These are phyloP conservation scores for Candida patagonica DNA, from an alignment of 805 yeast genomes.

Conservation along the genomic window DNA sequence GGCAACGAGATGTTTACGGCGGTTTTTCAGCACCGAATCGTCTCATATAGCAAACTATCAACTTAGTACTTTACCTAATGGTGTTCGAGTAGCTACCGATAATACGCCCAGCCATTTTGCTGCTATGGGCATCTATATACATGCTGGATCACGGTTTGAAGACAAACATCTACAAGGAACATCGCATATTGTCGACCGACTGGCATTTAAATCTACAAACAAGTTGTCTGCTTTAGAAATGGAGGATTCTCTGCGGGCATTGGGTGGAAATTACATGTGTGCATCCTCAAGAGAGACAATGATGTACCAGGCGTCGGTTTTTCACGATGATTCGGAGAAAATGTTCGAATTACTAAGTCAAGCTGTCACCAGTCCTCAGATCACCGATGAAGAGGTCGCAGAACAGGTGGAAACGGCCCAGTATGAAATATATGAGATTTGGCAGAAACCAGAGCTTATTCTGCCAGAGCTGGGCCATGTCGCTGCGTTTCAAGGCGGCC, in stretches of 20 bases:
- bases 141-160: slow-evolving; percentile 88
- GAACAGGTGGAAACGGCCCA: slow-evolving; percentile 66
- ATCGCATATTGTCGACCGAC: slow-evolving; percentile 74
- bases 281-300: slow-evolving; percentile 86
- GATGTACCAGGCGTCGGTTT: slow-evolving; percentile 90
- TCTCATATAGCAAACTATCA: slow-evolving; percentile 6
- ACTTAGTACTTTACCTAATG: slow-evolving; percentile 51
- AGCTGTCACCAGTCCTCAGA: slow-evolving; percentile 62
- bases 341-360: slow-evolving; percentile 73
- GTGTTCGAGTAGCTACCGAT: slow-evolving; percentile 75
- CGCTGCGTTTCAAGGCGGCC: slow-evolving; percentile 67
- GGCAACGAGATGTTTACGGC: no score
- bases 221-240: slow-evolving; percentile 48
- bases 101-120: slow-evolving; percentile 84
- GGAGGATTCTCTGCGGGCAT: slow-evolving; percentile 61
- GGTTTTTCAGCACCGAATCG: no score
- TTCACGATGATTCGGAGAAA: slow-evolving; percentile 70
- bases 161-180: slow-evolving; percentile 51
- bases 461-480: slow-evolving; percentile 86
- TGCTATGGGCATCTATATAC: slow-evolving; percentile 80
- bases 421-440: slow-evolving; percentile 76
- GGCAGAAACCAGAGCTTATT: slow-evolving; percentile 73
- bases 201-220: slow-evolving; percentile 48
- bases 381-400: slow-evolving; percentile 59
- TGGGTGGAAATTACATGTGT: slow-evolving; percentile 94